phyloP scores from a whole-genome alignment of 371 early-diverging fungal species.

The Mucor saturninus region DNA sequence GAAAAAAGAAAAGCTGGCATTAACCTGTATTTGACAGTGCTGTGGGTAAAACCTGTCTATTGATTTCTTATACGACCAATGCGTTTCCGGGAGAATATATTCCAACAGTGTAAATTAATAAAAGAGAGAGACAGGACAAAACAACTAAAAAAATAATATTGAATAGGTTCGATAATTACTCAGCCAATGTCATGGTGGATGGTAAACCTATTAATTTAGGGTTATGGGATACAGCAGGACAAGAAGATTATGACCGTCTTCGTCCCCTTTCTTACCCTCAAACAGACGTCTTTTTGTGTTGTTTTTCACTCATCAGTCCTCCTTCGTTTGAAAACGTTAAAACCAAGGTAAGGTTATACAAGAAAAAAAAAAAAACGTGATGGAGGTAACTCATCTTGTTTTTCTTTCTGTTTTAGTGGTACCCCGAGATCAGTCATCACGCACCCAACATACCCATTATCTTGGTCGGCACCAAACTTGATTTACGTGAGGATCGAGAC shows the following conservation, averaged over 20 bases:
- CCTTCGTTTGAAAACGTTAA: slow-evolving; percentile 90
- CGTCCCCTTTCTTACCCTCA: slow-evolving; percentile 94
- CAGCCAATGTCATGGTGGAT: slow-evolving; percentile 91
- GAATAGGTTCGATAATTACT: slow-evolving; percentile 91
- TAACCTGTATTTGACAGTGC: slow-evolving; percentile 56
- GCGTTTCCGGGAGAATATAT: slow-evolving; percentile 97
- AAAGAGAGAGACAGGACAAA: not conserved
- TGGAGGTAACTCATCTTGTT: too few species aligned
- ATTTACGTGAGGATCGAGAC: slow-evolving; percentile 91
- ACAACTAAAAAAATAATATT: not conserved
- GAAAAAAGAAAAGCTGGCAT: not conserved
- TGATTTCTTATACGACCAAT: slow-evolving; percentile 95
- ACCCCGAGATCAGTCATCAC: slow-evolving; percentile 93
- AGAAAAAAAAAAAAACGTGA: not conserved
- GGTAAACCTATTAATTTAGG: slow-evolving; percentile 92
- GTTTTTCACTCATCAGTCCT: slow-evolving; percentile 85
- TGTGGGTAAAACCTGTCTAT: slow-evolving; percentile 94
- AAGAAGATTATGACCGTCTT: slow-evolving; percentile 96
- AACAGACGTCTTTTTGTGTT: slow-evolving; percentile 90
- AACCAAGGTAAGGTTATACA: slow-evolving; percentile 60
- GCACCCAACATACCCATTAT: slow-evolving; percentile 93
- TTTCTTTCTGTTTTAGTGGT: slow-evolving; percentile 66
- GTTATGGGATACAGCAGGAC: slow-evolving; percentile 98
- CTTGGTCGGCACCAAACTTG: slow-evolving; percentile 96
- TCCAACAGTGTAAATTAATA: slow-evolving; percentile 85